Base-by-base conservation (phyloP, 345 rosid genomes). In the Passiflora organensis region DNA sequence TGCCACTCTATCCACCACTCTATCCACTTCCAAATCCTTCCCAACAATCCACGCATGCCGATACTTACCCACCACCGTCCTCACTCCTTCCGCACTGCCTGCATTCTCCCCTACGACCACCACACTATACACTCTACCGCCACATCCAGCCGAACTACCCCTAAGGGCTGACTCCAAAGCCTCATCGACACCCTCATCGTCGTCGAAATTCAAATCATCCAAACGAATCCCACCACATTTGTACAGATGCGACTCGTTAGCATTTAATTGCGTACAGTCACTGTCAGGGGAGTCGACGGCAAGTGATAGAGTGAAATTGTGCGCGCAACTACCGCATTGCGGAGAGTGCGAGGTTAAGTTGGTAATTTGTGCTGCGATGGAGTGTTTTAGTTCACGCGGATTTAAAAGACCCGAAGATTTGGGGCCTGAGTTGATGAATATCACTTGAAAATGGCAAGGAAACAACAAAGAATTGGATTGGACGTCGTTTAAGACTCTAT, bases 1-100 rank as follows among this genome's bases (percentile, higher is more conserved):
- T 0, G 86, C 86, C 19, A 80, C 74, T 69, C 66, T 80, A 49
- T 41, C 74, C n/a, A 48, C 80, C 50, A 75, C 39, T 1, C 28
- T 51, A 48, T 66, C 77, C 51, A 48, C 75, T 58, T 75, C 84
- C 65, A 74, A 63, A 14, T 67, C 71, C 51, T 51, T 70, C 51
- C 90, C 91, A 6, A 76, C 74, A 66, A 93, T 74, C 99, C 97
- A 86, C 0, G 86, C 96, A 48, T 83, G 91, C 74, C 97, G 76
- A 55, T 83, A 62, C 80, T 86, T 93, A 18, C 99, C 97, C 47
- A 93, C 87, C 36, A 82, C 87, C 28, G 78, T 80, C 58, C 68
- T 83, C 32, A 67, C 69, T 32, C 46, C 79, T 41, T 66, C 75
- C 48, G 28, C 73, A 52, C 48, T 72, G 4, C 60, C 80, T 24